Evolutionary conservation across 73 alveolate genomes (phyloP).

Genomic region (Effrenium voratum): DNA sequence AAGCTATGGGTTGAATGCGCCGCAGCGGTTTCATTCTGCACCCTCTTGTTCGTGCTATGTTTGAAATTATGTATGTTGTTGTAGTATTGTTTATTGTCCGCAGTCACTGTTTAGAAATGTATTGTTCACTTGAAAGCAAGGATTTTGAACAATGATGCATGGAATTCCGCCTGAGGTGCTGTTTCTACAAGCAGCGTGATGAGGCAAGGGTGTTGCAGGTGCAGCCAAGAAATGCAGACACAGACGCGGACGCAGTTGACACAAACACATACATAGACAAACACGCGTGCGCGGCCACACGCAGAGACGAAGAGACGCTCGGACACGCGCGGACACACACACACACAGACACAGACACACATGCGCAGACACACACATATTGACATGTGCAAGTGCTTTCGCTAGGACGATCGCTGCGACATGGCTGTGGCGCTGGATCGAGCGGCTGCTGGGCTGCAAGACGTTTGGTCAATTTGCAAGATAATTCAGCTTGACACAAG

Average conservation of each 20-base stretch:
- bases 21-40: too few relatives aligned
- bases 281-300: neutral
- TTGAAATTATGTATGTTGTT: too few relatives aligned
- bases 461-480: neutral
- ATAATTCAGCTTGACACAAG: neutral
- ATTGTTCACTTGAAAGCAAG: too few relatives aligned
- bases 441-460: neutral
- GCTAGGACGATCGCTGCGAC: neutral
- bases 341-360: neutral
- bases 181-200: slow-evolving; percentile 61
- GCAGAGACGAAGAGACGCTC: neutral
- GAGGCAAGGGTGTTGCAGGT: neutral
- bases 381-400: neutral
- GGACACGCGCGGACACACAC: neutral
- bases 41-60: too few relatives aligned
- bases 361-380: neutral
- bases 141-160: too few relatives aligned
- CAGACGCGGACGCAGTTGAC: too few relatives aligned
- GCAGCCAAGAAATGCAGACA: too few relatives aligned
- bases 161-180: slow-evolving; percentile 13
- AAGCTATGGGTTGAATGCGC: too few relatives aligned
- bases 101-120: too few relatives aligned
- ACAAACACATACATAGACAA: neutral
- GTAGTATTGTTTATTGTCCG: too few relatives aligned
- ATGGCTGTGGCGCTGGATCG: neutral